phyloP scores from a whole-genome alignment of 108 stramenopile genomes.

The Fistulifera pelliculosa region DNA sequence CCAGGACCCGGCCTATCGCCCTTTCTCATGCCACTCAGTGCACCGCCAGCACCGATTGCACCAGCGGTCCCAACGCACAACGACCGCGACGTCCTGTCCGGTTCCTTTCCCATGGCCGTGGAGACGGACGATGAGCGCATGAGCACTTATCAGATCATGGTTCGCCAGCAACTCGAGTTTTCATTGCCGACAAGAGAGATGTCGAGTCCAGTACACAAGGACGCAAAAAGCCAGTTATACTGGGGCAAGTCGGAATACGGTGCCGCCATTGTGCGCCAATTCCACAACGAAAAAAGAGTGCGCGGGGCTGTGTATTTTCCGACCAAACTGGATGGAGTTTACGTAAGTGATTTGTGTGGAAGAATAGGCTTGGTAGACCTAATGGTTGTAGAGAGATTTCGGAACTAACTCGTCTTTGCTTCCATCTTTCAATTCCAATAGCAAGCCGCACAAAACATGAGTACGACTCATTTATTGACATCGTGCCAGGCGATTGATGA shows the following conservation, averaged over 20 bases:
- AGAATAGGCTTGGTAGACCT: slow-evolving; percentile 23
- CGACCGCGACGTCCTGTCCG: no score
- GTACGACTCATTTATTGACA: slow-evolving; percentile 14
- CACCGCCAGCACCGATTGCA: no score
- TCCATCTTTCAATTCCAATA: neutral
- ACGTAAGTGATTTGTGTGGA: no score
- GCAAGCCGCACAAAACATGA: slow-evolving; percentile 17
- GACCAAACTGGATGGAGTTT: slow-evolving; percentile 27
- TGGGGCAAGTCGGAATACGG: slow-evolving; percentile 53
- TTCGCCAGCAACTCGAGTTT: slow-evolving; percentile 47
- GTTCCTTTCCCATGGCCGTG: slow-evolving; percentile 1
- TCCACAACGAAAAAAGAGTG: slow-evolving; percentile 23
- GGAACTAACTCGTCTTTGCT: neutral
- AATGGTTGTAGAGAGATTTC: slow-evolving; percentile 2
- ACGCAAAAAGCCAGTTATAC: slow-evolving; percentile 24
- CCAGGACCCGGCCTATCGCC: no score
- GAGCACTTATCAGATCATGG: slow-evolving; percentile 29
- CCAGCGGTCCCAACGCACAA: no score
- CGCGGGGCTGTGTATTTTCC: slow-evolving; percentile 43
- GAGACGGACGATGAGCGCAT: slow-evolving; percentile 1
- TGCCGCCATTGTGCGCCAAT: slow-evolving; percentile 36
- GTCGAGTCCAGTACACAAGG: slow-evolving; percentile 32
- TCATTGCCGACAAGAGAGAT: slow-evolving; percentile 28
- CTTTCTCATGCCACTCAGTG: no score
- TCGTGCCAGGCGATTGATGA: slow-evolving; percentile 17